Conservation (phyloP, 1,139 yeast genomes). For the Williopsis jadinii region DNA sequence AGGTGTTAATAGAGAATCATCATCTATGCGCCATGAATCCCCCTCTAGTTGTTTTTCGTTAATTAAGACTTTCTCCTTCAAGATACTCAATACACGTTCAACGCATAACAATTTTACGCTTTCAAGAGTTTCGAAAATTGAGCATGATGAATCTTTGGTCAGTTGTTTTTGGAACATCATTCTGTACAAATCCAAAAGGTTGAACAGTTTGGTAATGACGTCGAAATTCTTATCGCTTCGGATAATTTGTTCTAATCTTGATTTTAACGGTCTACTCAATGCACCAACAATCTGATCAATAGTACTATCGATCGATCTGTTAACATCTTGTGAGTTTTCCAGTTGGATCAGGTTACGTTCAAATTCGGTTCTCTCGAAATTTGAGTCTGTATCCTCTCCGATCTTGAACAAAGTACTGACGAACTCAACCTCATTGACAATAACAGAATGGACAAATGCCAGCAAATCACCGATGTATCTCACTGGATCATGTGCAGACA, state of each 20-base stretch:
- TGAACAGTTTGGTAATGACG: constrained; percentile 50
- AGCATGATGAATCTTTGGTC: constrained; percentile 4
- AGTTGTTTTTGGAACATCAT: constrained; percentile 55
- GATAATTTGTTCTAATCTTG: constrained; percentile 60
- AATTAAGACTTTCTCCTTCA: constrained; percentile 36
- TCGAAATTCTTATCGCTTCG: constrained; percentile 56
- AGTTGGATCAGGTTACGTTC: constrained; percentile 12
- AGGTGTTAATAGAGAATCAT: constrained; percentile 55
- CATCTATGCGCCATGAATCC: constrained; percentile 14
- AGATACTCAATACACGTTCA: constrained; percentile 34
- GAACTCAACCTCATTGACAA: constrained; percentile 82
- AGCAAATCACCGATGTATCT: constrained; percentile 81
- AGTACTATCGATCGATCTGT: constrained; percentile 24
- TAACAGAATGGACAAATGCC: constrained; percentile 85
- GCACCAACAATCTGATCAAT: constrained; percentile 41
- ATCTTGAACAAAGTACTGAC: constrained; percentile 48
- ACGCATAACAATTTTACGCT: constrained; percentile 26
- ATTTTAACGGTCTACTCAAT: constrained; percentile 41
- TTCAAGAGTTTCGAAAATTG: constrained; percentile 16
- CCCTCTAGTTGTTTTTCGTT: constrained; percentile 29
- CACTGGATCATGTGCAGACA: constrained; percentile 74
- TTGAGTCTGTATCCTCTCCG: constrained; percentile 21
- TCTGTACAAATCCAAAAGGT: constrained; percentile 58
- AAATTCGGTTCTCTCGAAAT: constrained; percentile 10
- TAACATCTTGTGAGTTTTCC: constrained; percentile 14